Base-by-base conservation (phyloP, 2,329 filamentous ascomycete genomes). In the Curvularia sp. region DNA sequence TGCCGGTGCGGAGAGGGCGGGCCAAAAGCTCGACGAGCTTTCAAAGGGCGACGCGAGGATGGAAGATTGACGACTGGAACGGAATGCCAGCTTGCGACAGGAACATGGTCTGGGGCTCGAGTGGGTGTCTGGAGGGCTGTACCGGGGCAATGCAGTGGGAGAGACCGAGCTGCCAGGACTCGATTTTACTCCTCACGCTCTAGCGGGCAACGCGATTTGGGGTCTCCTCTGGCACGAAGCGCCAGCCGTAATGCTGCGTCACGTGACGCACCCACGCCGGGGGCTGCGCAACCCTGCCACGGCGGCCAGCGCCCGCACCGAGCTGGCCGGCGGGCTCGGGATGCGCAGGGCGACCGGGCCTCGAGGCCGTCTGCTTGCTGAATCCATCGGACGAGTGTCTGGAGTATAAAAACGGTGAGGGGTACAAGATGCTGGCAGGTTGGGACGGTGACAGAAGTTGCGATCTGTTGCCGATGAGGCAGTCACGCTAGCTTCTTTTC, bases 1-100 rank as follows among this genome's bases (percentile, higher is more conserved):
- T 64, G 67, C 62, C 62, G 69, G 63, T 69, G 73, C 71, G 73
- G 71, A 73, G 73, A 71, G 62, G 61, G 72, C 72, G 69, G 70
- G 73, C 71, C 72, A 73, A 73, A 75, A 72, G 72, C 69, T 73
- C 65, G 58, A 60, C 61, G 66, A 75, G 74, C 73, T 76, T 75
- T 75, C 65, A 77, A 62, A 77, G 74, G 53, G 65, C 66, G 64
- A 58, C 60, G 62, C 65, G 62, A 55, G 63, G 63, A 65, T 62
- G 67, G 66, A 70, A 69, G 66, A 70, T 69, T 67, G 69, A 61
- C 62, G 63, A 67, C 54, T 60, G 64, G 52, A 62, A 61, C 53
- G 60, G 56, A 49, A 61, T 42, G 59, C 39, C 49, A 57, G 57
- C 50, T 52, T 43, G 53, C 55, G 62, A 65, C 61, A 60, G 59